Evolutionary conservation across 768 basidiomycete species (phyloP).

Genomic region (Amyloporia xantha): DNA sequence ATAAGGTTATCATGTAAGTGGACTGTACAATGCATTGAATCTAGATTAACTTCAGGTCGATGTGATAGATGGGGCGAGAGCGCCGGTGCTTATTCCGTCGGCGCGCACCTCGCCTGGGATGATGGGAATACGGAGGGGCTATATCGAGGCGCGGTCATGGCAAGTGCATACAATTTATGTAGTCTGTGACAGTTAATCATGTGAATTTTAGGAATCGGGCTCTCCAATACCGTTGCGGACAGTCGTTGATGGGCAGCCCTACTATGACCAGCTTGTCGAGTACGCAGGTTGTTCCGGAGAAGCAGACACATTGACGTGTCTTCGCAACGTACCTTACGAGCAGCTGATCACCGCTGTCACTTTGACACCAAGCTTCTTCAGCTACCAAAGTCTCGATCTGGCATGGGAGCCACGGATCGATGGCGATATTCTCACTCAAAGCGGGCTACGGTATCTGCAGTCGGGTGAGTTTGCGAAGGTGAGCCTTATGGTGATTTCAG

Average conservation of each 20-base stretch:
- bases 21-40: background rate
- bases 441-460: background rate
- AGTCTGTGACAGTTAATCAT: background rate
- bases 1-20: constrained; percentile 27
- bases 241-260: constrained; percentile 22
- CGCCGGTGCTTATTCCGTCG: constrained; percentile 32
- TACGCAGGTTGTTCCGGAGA: constrained; percentile 30
- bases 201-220: constrained; percentile 3
- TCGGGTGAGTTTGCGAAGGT: constrained; percentile 1
- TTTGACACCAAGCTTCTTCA: constrained; percentile 24
- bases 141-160: constrained; percentile 33
- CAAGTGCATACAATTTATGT: background rate
- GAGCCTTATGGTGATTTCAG: background rate
- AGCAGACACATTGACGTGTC: constrained; percentile 35
- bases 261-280: constrained; percentile 36
- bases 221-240: background rate
- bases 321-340: constrained; percentile 31
- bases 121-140: constrained; percentile 17
- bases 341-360: constrained; percentile 28
- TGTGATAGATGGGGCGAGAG: constrained; percentile 26
- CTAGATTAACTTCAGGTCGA: constrained; percentile 32
- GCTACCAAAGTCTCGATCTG: constrained; percentile 3
- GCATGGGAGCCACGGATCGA: constrained; percentile 3
- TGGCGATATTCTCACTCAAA: background rate
- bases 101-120: constrained; percentile 20